A percentile compares a stretch with the other conserved stretches of the same genome.
phyloP scores from a whole-genome alignment of 495 filamentous ascomycete species.

The Xylaria scruposa region DNA sequence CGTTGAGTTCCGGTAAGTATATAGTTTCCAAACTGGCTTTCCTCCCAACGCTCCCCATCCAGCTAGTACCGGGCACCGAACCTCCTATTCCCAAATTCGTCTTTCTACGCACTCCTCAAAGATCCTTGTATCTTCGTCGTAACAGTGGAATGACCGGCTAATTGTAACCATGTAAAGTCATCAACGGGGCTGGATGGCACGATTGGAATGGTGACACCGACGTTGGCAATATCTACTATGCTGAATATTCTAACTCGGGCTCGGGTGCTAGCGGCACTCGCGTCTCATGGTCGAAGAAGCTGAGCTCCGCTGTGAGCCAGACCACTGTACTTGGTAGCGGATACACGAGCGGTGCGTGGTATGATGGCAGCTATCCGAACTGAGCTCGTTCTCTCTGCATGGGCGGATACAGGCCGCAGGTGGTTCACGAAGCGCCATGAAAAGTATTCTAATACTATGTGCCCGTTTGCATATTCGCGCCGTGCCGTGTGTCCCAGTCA shows the following conservation, averaged over 20 bases:
- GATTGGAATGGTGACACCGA: conserved; percentile 59
- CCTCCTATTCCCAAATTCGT: neutral
- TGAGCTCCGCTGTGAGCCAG: conserved; percentile 55
- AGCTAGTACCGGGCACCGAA: neutral
- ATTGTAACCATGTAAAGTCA: conserved; percentile 42
- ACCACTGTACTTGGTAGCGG: conserved; percentile 57
- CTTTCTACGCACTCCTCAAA: neutral
- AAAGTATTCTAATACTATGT: neutral
- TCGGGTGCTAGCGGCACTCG: conserved; percentile 62
- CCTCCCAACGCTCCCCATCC: neutral
- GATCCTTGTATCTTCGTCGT: neutral
- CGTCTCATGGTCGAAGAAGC: conserved; percentile 60
- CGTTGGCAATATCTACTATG: conserved; percentile 62
- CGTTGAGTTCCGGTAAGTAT: conserved; percentile 44
- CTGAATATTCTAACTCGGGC: conserved; percentile 67
- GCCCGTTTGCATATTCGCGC: neutral
- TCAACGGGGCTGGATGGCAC: conserved; percentile 68
- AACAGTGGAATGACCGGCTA: neutral
- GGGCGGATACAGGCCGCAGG: neutral
- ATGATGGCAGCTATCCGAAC: conserved; percentile 36
- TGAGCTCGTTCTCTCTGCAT: neutral
- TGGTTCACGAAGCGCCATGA: neutral
- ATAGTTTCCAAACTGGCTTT: neutral
- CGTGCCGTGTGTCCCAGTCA: neutral
- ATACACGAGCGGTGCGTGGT: conserved; percentile 44